A percentile compares a stretch with the other conserved stretches of the same genome.
phyloP scores from a whole-genome alignment of 1,284 basidiomycete genomes.

The Testicularia cyperi region DNA sequence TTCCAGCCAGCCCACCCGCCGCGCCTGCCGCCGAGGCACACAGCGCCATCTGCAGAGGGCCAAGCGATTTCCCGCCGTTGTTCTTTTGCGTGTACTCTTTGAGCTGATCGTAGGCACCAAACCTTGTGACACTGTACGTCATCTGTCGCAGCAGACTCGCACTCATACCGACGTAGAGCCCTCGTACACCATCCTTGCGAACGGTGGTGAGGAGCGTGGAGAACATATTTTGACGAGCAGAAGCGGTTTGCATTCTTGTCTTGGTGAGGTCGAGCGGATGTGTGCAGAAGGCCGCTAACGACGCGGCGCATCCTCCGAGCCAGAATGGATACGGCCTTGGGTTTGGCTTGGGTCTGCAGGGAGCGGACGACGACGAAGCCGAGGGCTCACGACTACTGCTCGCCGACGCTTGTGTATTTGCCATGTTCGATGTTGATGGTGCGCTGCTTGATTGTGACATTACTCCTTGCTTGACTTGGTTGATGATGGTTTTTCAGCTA shows the following conservation, averaged over 20 bases:
- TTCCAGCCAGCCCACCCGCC: constrained; percentile 53
- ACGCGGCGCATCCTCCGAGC: constrained; percentile 55
- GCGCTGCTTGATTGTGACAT: too few relatives aligned
- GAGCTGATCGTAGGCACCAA: constrained; percentile 55
- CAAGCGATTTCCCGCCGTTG: constrained; percentile 15
- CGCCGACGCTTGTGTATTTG: too few relatives aligned
- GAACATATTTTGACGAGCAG: constrained; percentile 40
- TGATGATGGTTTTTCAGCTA: too few relatives aligned
- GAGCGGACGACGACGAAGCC: not conserved
- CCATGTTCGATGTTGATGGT: too few relatives aligned
- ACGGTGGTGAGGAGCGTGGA: constrained; percentile 40
- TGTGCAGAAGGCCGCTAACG: constrained; percentile 55
- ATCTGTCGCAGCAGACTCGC: constrained; percentile 55
- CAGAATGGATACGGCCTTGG: constrained; percentile 51
- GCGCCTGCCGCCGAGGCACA: constrained; percentile 51
- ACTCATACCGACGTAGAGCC: constrained; percentile 54
- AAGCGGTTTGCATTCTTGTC: constrained; percentile 60
- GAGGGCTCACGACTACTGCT: too few relatives aligned
- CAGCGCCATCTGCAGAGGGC: constrained; percentile 41
- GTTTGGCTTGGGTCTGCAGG: not conserved
- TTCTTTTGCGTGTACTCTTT: constrained; percentile 32
- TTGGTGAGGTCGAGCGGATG: constrained; percentile 60
- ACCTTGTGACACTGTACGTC: constrained; percentile 56
- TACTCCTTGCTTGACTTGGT: too few relatives aligned
- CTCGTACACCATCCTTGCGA: constrained; percentile 37